Conservation (phyloP, 1,284 basidiomycete genomes). For the Moniliophthora roreri region DNA sequence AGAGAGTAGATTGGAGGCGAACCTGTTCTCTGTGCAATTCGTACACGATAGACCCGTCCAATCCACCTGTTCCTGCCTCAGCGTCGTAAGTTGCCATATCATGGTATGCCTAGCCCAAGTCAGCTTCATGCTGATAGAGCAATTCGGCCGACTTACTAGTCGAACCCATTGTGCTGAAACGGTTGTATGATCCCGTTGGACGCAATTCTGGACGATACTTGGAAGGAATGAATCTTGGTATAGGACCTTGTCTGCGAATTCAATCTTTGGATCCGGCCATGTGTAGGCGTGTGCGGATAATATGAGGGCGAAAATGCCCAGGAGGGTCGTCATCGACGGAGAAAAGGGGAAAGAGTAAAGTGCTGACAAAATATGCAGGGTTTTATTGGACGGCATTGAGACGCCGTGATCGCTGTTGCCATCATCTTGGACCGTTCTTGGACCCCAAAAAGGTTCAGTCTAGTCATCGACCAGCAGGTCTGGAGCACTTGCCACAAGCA, state of each 20-base stretch:
- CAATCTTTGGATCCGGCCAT: not conserved
- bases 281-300: not conserved
- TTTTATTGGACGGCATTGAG: too few species aligned
- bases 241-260: not conserved
- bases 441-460: too few species aligned
- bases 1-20: too few species aligned
- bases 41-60: slow-evolving; percentile 36
- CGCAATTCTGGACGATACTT: not conserved
- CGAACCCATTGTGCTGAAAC: slow-evolving; percentile 1
- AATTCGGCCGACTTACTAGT: not conserved
- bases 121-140: not conserved
- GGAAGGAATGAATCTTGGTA: not conserved
- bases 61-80: slow-evolving; percentile 33
- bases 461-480: too few species aligned
- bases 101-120: slow-evolving; percentile 31
- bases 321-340: not conserved
- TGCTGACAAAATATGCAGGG: too few species aligned
- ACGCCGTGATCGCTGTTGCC: too few species aligned
- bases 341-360: not conserved
- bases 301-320: too few species aligned
- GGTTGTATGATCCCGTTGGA: not conserved
- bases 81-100: slow-evolving; percentile 38
- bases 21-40: slow-evolving; percentile 33
- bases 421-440: too few species aligned
- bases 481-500: too few species aligned